Percentiles rank a stretch among this genome's conserved stretches.
These are phyloP conservation scores for Termitomyces sp. DNA, from an alignment of 768 basidiomycete genomes.

Conservation along the genomic window DNA sequence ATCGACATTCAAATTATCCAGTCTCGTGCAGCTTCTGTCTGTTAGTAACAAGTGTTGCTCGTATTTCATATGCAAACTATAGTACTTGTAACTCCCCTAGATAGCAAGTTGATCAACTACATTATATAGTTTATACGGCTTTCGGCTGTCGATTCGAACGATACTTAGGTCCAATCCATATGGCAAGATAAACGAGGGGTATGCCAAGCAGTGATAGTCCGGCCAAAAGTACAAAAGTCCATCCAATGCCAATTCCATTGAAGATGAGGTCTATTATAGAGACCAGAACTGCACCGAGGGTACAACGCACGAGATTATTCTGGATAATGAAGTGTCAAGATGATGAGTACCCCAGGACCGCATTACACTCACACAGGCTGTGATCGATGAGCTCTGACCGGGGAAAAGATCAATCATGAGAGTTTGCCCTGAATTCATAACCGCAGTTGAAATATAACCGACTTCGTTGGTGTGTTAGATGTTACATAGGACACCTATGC, in stretches of 20 bases:
- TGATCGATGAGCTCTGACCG: slow-evolving; percentile 59
- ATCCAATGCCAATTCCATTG: slow-evolving; percentile 56
- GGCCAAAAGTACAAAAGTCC: slow-evolving; percentile 65
- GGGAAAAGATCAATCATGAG: slow-evolving; percentile 66
- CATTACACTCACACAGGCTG: slow-evolving; percentile 57
- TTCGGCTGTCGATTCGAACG: slow-evolving; percentile 31
- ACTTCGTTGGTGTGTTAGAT: slow-evolving; percentile 31
- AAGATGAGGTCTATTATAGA: slow-evolving; percentile 63
- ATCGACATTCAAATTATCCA: background rate
- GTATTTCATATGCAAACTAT: too few relatives aligned
- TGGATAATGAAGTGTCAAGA: slow-evolving; percentile 19
- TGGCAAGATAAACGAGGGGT: slow-evolving; percentile 48
- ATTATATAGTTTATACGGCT: background rate
- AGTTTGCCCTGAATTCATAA: slow-evolving; percentile 59
- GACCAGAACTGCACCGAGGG: slow-evolving; percentile 54
- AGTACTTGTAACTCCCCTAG: background rate
- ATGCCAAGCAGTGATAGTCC: slow-evolving; percentile 41
- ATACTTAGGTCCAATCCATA: slow-evolving; percentile 53
- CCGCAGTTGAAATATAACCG: slow-evolving; percentile 37
- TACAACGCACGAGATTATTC: slow-evolving; percentile 72
- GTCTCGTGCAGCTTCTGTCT: background rate
- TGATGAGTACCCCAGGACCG: background rate
- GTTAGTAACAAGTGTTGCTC: too few relatives aligned
- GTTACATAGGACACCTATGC: background rate
- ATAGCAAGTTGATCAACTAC: background rate